Percentiles rank a stretch among this genome's conserved stretches.
phyloP scores from a whole-genome alignment of 495 filamentous ascomycete genomes.

The Evansstolkia leycettana region DNA sequence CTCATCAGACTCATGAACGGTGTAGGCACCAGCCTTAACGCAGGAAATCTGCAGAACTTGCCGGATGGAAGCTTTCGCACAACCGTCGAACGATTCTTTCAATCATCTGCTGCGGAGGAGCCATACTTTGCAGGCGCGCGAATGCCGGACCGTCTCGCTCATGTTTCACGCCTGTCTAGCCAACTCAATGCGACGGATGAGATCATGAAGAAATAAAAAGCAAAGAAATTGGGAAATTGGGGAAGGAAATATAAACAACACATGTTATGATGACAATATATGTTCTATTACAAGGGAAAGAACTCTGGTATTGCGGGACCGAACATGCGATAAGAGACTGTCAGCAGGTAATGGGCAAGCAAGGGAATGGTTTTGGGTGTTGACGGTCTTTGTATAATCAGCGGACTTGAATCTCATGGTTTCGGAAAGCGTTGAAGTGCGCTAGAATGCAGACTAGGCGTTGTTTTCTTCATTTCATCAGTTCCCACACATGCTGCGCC shows the following conservation, averaged over 20 bases:
- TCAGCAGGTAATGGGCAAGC: no score
- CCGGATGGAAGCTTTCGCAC: constrained; percentile 14
- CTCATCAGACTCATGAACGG: constrained; percentile 9
- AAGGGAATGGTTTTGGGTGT: no score
- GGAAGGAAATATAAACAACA: constrained; percentile 1
- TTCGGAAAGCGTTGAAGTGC: no score
- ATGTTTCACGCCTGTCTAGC: constrained; percentile 19
- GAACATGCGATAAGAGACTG: no score
- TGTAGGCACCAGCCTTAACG: constrained; percentile 12
- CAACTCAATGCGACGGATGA: constrained; percentile 24
- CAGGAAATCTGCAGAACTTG: constrained; percentile 20
- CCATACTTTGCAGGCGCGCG: constrained; percentile 27
- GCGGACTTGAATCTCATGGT: no score
- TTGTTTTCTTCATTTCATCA: constrained; percentile 16
- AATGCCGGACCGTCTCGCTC: constrained; percentile 21
- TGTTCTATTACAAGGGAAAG: no score
- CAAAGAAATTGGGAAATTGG: constrained; percentile 7
- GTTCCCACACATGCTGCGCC: constrained; percentile 29
- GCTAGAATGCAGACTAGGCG: no score
- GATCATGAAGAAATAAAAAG: constrained; percentile 15
- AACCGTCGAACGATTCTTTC: constrained; percentile 20
- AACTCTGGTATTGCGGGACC: no score
- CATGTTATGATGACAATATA: constrained; percentile 2
- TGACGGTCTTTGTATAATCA: no score
- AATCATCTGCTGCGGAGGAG: constrained; percentile 20